These are phyloP conservation scores for Solioccasus polychromus DNA, from an alignment of 768 basidiomycete species.

Conservation along the genomic window DNA sequence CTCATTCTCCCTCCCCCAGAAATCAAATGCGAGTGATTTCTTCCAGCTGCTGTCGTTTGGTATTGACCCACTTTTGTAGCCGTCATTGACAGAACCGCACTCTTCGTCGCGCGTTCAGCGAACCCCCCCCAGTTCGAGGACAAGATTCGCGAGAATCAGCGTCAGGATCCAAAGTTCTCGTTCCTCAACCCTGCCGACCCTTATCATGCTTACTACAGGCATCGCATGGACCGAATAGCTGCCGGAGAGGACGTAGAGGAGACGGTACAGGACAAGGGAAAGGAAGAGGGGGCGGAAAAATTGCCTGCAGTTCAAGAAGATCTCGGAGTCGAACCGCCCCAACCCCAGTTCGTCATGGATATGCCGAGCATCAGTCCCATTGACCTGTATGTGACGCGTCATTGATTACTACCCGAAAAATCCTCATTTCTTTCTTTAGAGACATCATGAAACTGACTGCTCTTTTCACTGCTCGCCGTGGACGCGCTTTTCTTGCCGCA, in stretches of 20 bases:
- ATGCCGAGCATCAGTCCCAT: conserved; percentile 84
- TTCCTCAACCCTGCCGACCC: conserved; percentile 97
- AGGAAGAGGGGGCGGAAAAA: conserved; percentile 34
- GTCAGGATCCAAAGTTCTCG: conserved; percentile 96
- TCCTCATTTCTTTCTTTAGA: conserved; percentile 38
- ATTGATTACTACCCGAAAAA: not conserved
- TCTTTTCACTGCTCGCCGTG: conserved; percentile 90
- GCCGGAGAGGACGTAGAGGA: conserved; percentile 76
- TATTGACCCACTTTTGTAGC: conserved; percentile 41
- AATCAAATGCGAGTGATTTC: conserved; percentile 72
- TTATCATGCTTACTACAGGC: conserved; percentile 97
- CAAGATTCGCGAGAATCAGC: conserved; percentile 95
- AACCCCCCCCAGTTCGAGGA: conserved; percentile 93
- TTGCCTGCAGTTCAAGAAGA: conserved; percentile 46
- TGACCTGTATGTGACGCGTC: conserved; percentile 73
- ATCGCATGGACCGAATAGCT: conserved; percentile 80
- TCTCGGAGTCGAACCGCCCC: conserved; percentile 71
- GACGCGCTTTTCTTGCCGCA: conserved; percentile 78
- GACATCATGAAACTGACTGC: conserved; percentile 97
- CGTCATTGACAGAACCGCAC: conserved; percentile 93
- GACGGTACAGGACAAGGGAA: conserved; percentile 41
- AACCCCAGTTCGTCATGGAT: conserved; percentile 79
- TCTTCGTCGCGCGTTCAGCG: conserved; percentile 88
- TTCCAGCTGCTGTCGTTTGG: not conserved
- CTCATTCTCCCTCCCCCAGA: conserved; percentile 96